These are phyloP conservation scores for Sphagnurus paluster DNA, from an alignment of 1,284 basidiomycete species.

Conservation along the genomic window DNA sequence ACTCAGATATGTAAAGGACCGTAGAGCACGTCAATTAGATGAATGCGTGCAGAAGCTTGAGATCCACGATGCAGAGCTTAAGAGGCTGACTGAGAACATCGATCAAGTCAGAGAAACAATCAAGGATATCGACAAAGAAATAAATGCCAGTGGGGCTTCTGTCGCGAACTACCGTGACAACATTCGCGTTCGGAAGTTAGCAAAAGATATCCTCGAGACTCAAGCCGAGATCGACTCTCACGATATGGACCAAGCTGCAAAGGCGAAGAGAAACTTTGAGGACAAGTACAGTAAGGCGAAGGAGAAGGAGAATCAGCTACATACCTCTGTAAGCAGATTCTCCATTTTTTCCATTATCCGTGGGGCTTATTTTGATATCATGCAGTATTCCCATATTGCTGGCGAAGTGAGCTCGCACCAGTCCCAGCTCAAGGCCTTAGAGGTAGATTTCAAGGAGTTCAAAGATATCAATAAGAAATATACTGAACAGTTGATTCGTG, in stretches of 20 bases:
- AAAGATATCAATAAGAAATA: constrained; percentile 86
- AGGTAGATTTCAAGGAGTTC: constrained; percentile 83
- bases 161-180: constrained; percentile 85
- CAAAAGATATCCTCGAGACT: constrained; percentile 65
- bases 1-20: constrained; percentile 72
- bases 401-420: constrained; percentile 83
- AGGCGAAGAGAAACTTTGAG: constrained; percentile 82
- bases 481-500: constrained; percentile 89
- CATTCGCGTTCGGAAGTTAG: constrained; percentile 74
- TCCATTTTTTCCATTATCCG: constrained; percentile 6
- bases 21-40: constrained; percentile 60
- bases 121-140: constrained; percentile 64
- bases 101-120: constrained; percentile 56
- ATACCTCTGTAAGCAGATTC: constrained; percentile 59
- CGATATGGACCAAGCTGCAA: constrained; percentile 82
- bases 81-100: constrained; percentile 53
- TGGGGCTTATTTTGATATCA: constrained; percentile 14
- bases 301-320: constrained; percentile 69
- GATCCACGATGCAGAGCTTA: constrained; percentile 59
- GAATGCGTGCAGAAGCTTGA: constrained; percentile 65
- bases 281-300: constrained; percentile 76
- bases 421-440: constrained; percentile 66
- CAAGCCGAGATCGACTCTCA: constrained; percentile 73
- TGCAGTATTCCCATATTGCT: constrained; percentile 75
- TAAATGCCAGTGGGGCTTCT: constrained; percentile 70